Evolutionary conservation across 495 filamentous ascomycete species (phyloP).

Genomic region (Penicillium longicatenatum): DNA sequence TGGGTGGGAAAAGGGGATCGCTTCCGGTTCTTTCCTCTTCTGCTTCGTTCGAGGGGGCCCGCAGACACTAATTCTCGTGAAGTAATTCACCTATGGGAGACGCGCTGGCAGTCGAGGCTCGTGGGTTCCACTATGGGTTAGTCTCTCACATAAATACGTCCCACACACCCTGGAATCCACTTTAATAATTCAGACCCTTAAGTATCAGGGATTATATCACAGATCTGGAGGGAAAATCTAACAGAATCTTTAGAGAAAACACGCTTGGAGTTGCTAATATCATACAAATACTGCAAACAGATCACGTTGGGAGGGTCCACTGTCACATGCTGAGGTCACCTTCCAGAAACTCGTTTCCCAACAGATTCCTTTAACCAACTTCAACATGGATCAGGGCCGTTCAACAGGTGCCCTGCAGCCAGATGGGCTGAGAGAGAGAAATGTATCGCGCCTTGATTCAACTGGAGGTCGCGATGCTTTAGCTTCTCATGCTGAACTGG

Average conservation of each 20-base stretch:
- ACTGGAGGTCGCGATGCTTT: constrained; percentile 38
- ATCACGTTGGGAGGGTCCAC: constrained; percentile 16
- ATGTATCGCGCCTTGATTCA: constrained; percentile 37
- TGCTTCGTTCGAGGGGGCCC: constrained; percentile 32
- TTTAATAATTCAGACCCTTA: constrained; percentile 1
- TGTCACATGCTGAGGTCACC: constrained; percentile 41
- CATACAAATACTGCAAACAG: constrained; percentile 23
- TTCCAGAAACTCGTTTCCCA: constrained; percentile 12
- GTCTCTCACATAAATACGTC: constrained; percentile 9
- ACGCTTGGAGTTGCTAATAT: neutral
- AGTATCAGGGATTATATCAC: neutral
- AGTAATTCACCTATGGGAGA: constrained; percentile 10
- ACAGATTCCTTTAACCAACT: constrained; percentile 22
- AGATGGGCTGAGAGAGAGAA: constrained; percentile 48
- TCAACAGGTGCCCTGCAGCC: constrained; percentile 47
- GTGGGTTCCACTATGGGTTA: constrained; percentile 22
- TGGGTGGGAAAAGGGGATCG: constrained; percentile 3
- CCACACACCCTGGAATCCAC: constrained; percentile 3
- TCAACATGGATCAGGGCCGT: constrained; percentile 47
- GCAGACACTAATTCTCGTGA: constrained; percentile 15
- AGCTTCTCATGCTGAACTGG: constrained; percentile 37
- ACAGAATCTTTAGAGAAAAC: neutral
- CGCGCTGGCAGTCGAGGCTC: constrained; percentile 3
- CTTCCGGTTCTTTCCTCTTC: constrained; percentile 25
- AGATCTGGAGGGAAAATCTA: neutral